These are phyloP conservation scores for Fusarium sp. DNA, from an alignment of 2,329 filamentous ascomycete genomes.

Conservation along the genomic window DNA sequence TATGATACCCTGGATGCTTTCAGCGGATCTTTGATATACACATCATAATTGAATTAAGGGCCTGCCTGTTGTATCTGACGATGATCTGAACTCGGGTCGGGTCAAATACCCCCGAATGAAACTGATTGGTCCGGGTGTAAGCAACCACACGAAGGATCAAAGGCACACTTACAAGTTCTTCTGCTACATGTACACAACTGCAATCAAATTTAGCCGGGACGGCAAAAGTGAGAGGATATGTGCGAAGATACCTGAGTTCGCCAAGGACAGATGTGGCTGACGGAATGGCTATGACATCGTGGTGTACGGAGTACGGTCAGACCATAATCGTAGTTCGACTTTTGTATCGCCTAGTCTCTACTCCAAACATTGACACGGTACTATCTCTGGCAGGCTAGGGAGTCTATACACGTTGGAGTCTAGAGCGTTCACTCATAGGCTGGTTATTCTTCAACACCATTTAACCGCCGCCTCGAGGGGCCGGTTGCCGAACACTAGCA, in stretches of 20 bases:
- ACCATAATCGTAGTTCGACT: constrained; percentile 13
- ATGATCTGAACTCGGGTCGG: constrained; percentile 12
- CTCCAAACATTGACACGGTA: background rate
- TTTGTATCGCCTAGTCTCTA: background rate
- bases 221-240: background rate
- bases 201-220: constrained; percentile 20
- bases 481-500: background rate
- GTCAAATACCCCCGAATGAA: background rate
- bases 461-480: constrained; percentile 6
- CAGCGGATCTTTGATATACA: no score
- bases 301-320: constrained; percentile 16
- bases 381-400: background rate
- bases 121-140: constrained; percentile 29
- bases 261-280: constrained; percentile 1
- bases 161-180: background rate
- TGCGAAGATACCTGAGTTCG: background rate
- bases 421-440: background rate
- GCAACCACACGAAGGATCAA: constrained; percentile 1
- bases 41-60: background rate
- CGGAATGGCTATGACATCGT: background rate
- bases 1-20: background rate
- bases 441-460: background rate
- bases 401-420: background rate
- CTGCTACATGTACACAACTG: background rate
- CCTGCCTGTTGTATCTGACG: background rate